Base-by-base conservation (phyloP, 345 rosid genomes). In the Syzygium aqueum region DNA sequence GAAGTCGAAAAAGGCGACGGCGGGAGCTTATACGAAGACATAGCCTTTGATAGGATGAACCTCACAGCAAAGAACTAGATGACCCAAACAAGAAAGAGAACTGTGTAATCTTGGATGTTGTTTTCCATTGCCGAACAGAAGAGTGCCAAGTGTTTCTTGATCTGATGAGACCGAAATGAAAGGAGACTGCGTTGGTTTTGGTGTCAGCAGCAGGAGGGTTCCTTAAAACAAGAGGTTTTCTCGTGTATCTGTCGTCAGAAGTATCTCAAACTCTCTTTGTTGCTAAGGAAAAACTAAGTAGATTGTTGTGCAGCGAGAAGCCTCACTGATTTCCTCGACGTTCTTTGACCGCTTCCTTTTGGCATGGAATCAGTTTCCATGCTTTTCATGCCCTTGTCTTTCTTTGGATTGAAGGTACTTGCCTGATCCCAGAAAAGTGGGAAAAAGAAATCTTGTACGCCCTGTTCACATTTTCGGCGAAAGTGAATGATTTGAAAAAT, bases 51-150 rank as follows among this genome's bases (percentile, higher is more conserved):
- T 46, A 78, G 28, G 77, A 86, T 28, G 50, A 52, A 37, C 23
- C n/a, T 77, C 16, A 86, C 88, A 61, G 28, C 17, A 2, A 78
- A 7, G 46, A 86, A 37, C 4, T 85, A 77, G 51, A 78, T 5
- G 52, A 54, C 67, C 85, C 85, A 86, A 33, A 86, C 67, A 49
- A 78, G 85, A 84, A 86, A 43, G 85, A 86, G 85, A 21, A 53
- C 11, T 56, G 54, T 22, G 52, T 78, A 78, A 14, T 50, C 85
- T 80, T 53, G 61, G 67, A 86, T 43, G 50, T 54, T 51, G 50
- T 86, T 51, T 23, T 25, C 85, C 85, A 80, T 78, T 61, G 87
- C 73, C 37, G 9, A 61, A n/a, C 19, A 61, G 73, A 61, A 28
- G 73, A n/a, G n/a, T 28, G 4, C 13, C 7, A 12, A 12, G 73